Percentiles rank a stretch among this genome's conserved stretches.
These are phyloP conservation scores for Ophiostoma quercus DNA, from an alignment of 2,329 filamentous ascomycete species.

Conservation along the genomic window DNA sequence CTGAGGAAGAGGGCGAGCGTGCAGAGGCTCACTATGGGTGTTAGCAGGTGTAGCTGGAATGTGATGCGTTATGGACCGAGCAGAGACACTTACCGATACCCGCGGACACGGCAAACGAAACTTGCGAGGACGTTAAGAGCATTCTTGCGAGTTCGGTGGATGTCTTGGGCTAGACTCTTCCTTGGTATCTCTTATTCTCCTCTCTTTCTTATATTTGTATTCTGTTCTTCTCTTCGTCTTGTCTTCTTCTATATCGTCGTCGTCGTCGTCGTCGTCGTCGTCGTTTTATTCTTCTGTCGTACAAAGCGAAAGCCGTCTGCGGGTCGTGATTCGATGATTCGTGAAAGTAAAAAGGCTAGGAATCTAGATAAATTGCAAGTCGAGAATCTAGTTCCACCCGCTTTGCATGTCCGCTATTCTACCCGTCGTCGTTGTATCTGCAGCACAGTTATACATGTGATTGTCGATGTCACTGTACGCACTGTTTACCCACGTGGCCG, in stretches of 20 bases:
- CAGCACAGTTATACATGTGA: conserved; percentile 8
- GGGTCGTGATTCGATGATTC: not conserved
- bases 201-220: no score
- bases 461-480: not conserved
- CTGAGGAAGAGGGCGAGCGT: conserved; percentile 80
- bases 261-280: not conserved
- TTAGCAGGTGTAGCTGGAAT: conserved; percentile 4
- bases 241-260: conserved; percentile 13
- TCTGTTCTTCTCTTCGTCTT: not conserved
- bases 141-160: conserved; percentile 32
- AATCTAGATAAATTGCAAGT: not conserved
- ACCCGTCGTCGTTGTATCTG: not conserved
- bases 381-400: conserved; percentile 7
- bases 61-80: not conserved
- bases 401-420: conserved; percentile 9
- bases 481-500: conserved; percentile 21
- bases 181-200: no score
- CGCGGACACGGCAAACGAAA: conserved; percentile 61
- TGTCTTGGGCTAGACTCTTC: no score
- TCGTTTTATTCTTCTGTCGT: not conserved
- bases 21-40: conserved; percentile 60
- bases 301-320: conserved; percentile 1
- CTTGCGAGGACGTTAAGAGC: conserved; percentile 64
- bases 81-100: conserved; percentile 50
- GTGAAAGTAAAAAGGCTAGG: not conserved